Conservation (phyloP, 495 filamentous ascomycete species). For the Amniculicola lignicola region DNA sequence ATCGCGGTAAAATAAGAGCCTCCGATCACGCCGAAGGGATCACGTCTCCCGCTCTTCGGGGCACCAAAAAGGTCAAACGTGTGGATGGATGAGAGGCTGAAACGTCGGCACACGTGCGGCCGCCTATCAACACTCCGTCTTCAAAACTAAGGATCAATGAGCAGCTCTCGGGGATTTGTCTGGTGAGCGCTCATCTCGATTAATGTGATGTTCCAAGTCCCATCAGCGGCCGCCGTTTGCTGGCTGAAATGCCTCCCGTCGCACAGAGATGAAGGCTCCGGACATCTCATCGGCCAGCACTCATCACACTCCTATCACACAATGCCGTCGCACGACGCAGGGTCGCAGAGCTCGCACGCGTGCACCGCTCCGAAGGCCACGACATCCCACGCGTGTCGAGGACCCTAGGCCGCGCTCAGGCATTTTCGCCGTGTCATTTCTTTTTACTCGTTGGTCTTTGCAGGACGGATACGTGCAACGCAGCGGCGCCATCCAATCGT, state of each 20-base stretch:
- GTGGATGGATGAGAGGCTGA: constrained; percentile 19
- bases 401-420: constrained; percentile 6
- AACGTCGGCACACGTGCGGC: not conserved
- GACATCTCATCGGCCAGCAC: no score
- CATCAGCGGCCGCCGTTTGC: no score
- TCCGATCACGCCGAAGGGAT: constrained; percentile 13
- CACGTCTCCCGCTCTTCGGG: constrained; percentile 26
- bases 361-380: constrained; percentile 1
- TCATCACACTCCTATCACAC: constrained; percentile 17
- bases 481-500: constrained; percentile 6
- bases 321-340: not conserved
- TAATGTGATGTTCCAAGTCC: constrained; percentile 15
- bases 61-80: constrained; percentile 9
- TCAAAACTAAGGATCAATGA: constrained; percentile 10
- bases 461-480: constrained; percentile 12
- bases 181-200: constrained; percentile 4
- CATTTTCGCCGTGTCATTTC: constrained; percentile 5
- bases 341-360: not conserved
- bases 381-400: not conserved
- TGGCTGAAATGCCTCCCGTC: not conserved
- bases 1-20: not conserved
- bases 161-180: not conserved
- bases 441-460: constrained; percentile 9
- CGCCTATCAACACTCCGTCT: constrained; percentile 5
- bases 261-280: no score